A percentile compares a stretch with the other conserved stretches of the same genome.
Evolutionary conservation across 179 eudicot genomes (phyloP).

Genomic region (Silene noctiflora): DNA sequence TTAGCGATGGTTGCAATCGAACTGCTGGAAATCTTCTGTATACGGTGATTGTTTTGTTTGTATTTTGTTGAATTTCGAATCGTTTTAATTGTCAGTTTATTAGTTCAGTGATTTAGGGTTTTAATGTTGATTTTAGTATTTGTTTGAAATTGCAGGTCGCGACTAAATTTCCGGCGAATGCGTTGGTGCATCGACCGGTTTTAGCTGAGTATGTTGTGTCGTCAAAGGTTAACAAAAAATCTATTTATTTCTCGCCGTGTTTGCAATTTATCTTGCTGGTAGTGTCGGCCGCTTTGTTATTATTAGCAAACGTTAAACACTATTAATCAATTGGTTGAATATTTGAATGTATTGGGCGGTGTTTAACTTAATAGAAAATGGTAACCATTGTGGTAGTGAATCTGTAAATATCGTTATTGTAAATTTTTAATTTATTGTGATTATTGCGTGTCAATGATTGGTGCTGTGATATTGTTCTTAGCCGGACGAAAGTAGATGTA

Average conservation of each 20-base stretch:
- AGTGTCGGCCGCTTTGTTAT: too few species aligned
- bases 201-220: conserved; percentile 63
- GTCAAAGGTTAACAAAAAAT: conserved; percentile 41
- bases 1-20: conserved; percentile 71
- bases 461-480: neutral
- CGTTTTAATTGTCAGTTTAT: neutral
- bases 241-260: neutral
- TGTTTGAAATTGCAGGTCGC: conserved; percentile 55
- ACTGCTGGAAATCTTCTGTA: conserved; percentile 73
- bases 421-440: too few species aligned
- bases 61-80: neutral
- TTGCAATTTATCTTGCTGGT: too few species aligned
- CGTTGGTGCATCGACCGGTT: conserved; percentile 72
- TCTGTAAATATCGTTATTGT: too few species aligned
- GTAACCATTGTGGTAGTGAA: too few species aligned
- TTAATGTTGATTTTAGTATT: neutral
- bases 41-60: conserved; percentile 38
- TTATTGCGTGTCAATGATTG: too few species aligned
- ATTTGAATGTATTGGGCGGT: too few species aligned
- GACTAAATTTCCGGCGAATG: conserved; percentile 78
- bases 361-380: too few species aligned
- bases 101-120: neutral
- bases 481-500: neutral
- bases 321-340: too few species aligned
- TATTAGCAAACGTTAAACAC: neutral